These are phyloP conservation scores for Yamadazyma taylorii DNA, from an alignment of 1,139 yeast species.

Conservation along the genomic window DNA sequence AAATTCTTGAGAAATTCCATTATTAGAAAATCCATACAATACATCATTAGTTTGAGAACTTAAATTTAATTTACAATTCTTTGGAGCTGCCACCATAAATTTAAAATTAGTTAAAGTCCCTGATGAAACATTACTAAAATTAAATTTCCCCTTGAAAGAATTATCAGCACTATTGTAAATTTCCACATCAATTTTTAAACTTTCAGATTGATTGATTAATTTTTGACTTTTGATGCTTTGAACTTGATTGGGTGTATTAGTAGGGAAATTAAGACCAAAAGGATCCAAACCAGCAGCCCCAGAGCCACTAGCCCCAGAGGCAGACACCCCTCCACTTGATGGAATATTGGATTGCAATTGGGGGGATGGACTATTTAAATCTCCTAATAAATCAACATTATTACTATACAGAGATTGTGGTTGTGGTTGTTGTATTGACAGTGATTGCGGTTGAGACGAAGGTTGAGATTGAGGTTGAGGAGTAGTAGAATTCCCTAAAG, in stretches of 20 bases:
- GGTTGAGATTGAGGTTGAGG: conserved; percentile 11
- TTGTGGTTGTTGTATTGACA: conserved; percentile 13
- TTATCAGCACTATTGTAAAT: conserved; percentile 17
- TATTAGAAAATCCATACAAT: conserved; percentile 49
- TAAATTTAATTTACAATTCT: conserved; percentile 61
- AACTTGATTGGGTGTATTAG: conserved; percentile 36
- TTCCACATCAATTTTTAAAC: conserved; percentile 53
- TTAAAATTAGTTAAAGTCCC: conserved; percentile 45
- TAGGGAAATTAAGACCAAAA: conserved; percentile 49
- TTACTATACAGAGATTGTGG: conserved; percentile 16
- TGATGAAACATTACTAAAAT: conserved; percentile 42
- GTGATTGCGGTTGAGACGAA: conserved; percentile 11
- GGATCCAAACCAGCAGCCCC: conserved; percentile 44
- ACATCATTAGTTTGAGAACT: conserved; percentile 66
- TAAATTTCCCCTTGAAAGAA: conserved; percentile 40
- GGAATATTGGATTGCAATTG: conserved; percentile 45
- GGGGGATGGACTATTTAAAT: conserved; percentile 47
- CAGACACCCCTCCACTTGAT: too few species aligned
- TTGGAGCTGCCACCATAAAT: conserved; percentile 83
- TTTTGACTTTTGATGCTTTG: conserved; percentile 19
- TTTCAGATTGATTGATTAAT: conserved; percentile 45
- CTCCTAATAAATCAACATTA: conserved; percentile 43
- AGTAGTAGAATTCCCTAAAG: conserved; percentile 21
- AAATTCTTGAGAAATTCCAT: conserved; percentile 62
- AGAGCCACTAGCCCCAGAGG: too few species aligned